Evolutionary conservation across 2,329 filamentous ascomycete species (phyloP), one percentile per base, ranked within the genome.

Genomic region (Colletotrichum trifolii): DNA sequence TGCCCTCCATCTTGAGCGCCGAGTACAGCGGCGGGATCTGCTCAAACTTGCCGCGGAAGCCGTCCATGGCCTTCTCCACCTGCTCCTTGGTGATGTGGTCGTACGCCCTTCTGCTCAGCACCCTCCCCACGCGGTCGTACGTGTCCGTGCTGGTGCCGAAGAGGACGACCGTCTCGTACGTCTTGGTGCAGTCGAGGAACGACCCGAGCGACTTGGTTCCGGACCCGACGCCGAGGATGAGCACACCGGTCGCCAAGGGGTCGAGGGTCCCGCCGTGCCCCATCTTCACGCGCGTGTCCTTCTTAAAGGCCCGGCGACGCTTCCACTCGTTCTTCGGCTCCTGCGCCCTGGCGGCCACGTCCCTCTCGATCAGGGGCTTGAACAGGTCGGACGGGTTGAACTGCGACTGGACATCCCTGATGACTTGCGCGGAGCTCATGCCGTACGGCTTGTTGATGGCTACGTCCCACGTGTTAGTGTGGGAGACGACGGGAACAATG

Each of bases 191-290:
- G 59, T 87, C 85, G 48, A 98, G 83, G 76, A 97, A 98, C 40
- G 88, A 82, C 45, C 87, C 82, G 1, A 99, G 85, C 12, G 86
- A 82, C 78, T 98, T 99, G 60, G 96, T 99, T 43, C 93, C 96
- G 64, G 86, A 89, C 40, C 95, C 96, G 56, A 97, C 85, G 60
- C 95, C 96, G 7, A 96, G 84, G 68, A 98, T 94, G 54, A 99
- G 85, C 33, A 99, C 92, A 49, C 96, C 96, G 1, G 94, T 97
- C 8, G 96, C 96, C 72, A 97, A 85, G 34, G 96, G 96, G 74
- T 99, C 96, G 15, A 99, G 86, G 2, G 96, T 99, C 47, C 96
- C 96, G 66, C 96, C 96, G 79, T 99, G 96, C 39, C 96, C 96
- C 73, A 98, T 92, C 82, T 98, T 99, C 71, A 98, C 90, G 67